Evolutionary conservation across 768 basidiomycete genomes (phyloP).

Genomic region (Hericium coralloides): DNA sequence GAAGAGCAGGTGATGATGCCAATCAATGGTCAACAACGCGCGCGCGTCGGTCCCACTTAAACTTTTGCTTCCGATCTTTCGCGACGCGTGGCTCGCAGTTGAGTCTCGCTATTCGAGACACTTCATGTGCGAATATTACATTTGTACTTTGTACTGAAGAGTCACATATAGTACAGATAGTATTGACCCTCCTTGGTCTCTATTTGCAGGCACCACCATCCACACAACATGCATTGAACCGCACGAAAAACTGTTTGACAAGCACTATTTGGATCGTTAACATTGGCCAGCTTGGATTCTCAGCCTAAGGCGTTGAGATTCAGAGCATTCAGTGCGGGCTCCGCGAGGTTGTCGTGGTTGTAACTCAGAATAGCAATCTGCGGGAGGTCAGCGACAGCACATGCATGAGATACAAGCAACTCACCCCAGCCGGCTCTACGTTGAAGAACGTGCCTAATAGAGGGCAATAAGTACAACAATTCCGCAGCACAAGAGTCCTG

Average conservation of each 20-base stretch:
- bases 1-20: neutral
- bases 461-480: neutral
- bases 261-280: no score
- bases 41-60: neutral
- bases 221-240: no score
- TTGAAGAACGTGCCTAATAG: slow-evolving; percentile 8
- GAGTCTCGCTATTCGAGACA: no score
- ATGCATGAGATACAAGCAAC: slow-evolving; percentile 1
- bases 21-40: slow-evolving; percentile 13
- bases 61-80: neutral
- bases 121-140: no score
- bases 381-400: neutral
- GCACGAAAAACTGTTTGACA: no score
- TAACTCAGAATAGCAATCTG: slow-evolving; percentile 78
- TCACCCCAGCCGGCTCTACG: slow-evolving; percentile 13
- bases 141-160: no score
- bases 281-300: no score
- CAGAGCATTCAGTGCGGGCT: slow-evolving; percentile 68
- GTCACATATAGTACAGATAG: no score
- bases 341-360: slow-evolving; percentile 70
- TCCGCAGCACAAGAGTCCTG: neutral
- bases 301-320: slow-evolving; percentile 35
- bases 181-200: no score
- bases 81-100: neutral
- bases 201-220: no score